Conservation (phyloP, 345 rosid species). For the Sisymbrium irio region DNA sequence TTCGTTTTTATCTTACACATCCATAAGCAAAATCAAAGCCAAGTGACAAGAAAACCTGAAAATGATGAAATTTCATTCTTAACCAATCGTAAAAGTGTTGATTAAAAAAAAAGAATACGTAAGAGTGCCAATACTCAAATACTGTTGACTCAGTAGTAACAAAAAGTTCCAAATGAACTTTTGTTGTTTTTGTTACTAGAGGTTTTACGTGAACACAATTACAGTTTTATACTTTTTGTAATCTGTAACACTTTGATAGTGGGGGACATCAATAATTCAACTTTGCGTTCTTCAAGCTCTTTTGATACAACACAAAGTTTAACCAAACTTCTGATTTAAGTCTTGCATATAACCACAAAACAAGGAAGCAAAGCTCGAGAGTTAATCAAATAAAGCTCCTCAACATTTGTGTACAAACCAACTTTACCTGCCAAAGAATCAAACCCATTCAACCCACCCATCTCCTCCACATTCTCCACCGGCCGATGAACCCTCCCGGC, state of each 20-base stretch:
- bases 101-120: not conserved
- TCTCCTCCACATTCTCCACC: constrained; percentile 77
- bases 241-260: too few relatives aligned
- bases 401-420: constrained; percentile 81
- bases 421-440: constrained; percentile 96
- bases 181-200: not conserved
- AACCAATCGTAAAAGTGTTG: not conserved
- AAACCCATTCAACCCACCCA: constrained; percentile 74
- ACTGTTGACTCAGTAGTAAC: not conserved
- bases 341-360: constrained; percentile 82
- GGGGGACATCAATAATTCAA: not conserved
- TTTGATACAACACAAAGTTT: too few relatives aligned
- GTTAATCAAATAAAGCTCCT: constrained; percentile 92
- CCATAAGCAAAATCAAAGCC: not conserved
- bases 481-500: constrained; percentile 98
- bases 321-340: constrained; percentile 31
- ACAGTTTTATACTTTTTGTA: not conserved
- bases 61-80: not conserved
- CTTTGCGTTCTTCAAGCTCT: not conserved
- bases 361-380: constrained; percentile 89
- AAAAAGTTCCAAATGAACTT: not conserved
- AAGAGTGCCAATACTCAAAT: not conserved
- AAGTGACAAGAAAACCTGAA: not conserved
- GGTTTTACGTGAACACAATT: not conserved
- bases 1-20: not conserved